Evolutionary conservation across 441 rosid species (phyloP).

Genomic region (Adansonia gregorii): DNA sequence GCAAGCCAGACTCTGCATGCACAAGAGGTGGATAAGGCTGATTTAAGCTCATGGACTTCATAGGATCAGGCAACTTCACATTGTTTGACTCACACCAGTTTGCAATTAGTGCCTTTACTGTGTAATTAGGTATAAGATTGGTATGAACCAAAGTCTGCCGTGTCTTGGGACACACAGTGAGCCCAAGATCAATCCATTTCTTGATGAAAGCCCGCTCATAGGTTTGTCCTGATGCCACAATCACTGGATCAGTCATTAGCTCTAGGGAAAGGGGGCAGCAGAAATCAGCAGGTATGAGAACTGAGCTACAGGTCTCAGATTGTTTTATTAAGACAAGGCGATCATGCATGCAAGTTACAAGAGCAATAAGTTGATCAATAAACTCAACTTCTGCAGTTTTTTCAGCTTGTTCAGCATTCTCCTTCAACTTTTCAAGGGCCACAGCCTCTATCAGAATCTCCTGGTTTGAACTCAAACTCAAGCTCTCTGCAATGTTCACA

Average conservation of each 20-base stretch:
- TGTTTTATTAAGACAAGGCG: constrained; percentile 62
- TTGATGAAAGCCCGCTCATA: constrained; percentile 83
- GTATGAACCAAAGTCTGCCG: constrained; percentile 66
- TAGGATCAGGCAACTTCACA: constrained; percentile 75
- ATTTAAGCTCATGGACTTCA: constrained; percentile 52
- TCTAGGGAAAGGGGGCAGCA: not conserved
- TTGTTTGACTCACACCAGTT: constrained; percentile 49
- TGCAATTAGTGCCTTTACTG: constrained; percentile 83
- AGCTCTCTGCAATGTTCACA: constrained; percentile 61
- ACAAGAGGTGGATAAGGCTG: constrained; percentile 60
- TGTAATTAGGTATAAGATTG: constrained; percentile 79
- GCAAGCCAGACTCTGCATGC: constrained; percentile 52
- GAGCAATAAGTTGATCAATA: constrained; percentile 62
- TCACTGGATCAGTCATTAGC: constrained; percentile 80
- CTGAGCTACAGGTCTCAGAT: constrained; percentile 58
- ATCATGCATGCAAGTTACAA: constrained; percentile 70
- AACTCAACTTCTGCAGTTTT: constrained; percentile 55
- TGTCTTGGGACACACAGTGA: constrained; percentile 87
- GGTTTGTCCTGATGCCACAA: constrained; percentile 90
- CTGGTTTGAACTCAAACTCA: constrained; percentile 80
- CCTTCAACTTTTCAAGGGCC: constrained; percentile 47
- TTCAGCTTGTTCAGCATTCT: no score
- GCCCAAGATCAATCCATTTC: constrained; percentile 87
- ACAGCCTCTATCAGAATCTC: constrained; percentile 90
- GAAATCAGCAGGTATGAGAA: constrained; percentile 26